These are phyloP conservation scores for Pythium dissimile DNA, from an alignment of 352 stramenopile species.

Conservation along the genomic window DNA sequence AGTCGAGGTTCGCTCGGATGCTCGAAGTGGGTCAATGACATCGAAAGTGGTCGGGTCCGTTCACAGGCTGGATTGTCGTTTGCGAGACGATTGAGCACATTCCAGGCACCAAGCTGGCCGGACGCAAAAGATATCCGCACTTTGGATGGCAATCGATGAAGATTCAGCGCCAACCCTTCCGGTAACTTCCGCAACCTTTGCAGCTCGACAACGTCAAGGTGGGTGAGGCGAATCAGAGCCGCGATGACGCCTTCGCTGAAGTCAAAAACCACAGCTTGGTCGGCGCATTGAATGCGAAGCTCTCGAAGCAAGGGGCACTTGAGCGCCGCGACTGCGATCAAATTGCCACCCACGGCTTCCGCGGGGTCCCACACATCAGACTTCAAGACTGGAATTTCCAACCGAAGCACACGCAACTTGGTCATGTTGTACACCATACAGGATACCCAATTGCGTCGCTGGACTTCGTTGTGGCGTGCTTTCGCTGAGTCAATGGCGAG, in stretches of 20 bases:
- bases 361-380: slow-evolving; percentile 3
- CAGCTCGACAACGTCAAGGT: slow-evolving; percentile 6
- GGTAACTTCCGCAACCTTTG: background rate
- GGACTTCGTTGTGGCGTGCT: slow-evolving; percentile 7
- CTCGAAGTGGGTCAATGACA: no score
- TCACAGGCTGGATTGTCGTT: no score
- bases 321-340: background rate
- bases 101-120: no score
- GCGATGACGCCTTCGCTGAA: background rate
- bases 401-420: background rate
- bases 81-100: no score
- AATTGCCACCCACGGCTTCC: background rate
- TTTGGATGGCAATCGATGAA: background rate
- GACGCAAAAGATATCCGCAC: slow-evolving; percentile 3
- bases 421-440: background rate
- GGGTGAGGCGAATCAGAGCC: background rate
- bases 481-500: slow-evolving; percentile 10
- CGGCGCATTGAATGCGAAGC: slow-evolving; percentile 7
- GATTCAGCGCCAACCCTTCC: background rate
- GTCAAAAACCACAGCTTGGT: slow-evolving; percentile 2
- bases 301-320: slow-evolving; percentile 4
- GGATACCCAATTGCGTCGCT: background rate
- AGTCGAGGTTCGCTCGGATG: no score
- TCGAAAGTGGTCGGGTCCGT: no score
- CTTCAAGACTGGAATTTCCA: slow-evolving; percentile 2